Base-by-base conservation (phyloP, 2,329 filamentous ascomycete genomes). In the Nigrospora sphaerica region DNA sequence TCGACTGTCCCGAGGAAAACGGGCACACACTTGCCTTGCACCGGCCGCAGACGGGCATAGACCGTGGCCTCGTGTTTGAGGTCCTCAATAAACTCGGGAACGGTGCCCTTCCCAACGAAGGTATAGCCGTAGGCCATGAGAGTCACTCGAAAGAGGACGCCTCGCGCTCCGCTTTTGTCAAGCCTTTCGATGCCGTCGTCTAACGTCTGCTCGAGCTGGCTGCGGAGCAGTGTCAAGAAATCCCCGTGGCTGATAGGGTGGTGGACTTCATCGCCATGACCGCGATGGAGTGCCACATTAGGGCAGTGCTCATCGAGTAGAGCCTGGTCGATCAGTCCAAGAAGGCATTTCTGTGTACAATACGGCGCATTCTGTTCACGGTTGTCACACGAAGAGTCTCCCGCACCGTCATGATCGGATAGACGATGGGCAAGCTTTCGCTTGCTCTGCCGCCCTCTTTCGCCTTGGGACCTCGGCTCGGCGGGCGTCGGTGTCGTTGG, bases 91-190 rank as follows among this genome's bases (percentile, higher is more conserved):
- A n/a, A n/a, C n/a, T n/a, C n/a, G n/a, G n/a, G n/a, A n/a, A n/a
- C n/a, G n/a, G n/a, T n/a, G n/a, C n/a, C n/a, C n/a, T n/a, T n/a
- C n/a, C n/a, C n/a, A n/a, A n/a, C n/a, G n/a, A n/a, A n/a, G n/a
- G n/a, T n/a, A n/a, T n/a, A n/a, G n/a, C n/a, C n/a, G n/a, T n/a
- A n/a, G 44, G 49, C 55, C 19, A 65, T 52, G 35, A 74, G 58
- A 10, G 63, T 68, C 4, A 74, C 54, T 45, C 62, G 56, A 50
- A 75, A 74, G 6, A 73, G 53, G 4, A 62, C 65, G 14, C 68
- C 62, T 11, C 63, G 59, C 1, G 66, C 52, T 6, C 70, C 64
- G 28, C 55, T 46, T n/a, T 55, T 17, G 9, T 54, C 49, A 0
- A 71, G 46, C 10, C 44, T 52, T 2, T 48, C 46, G 19, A 66